Evolutionary conservation across 2,329 filamentous ascomycete species (phyloP), one percentile per base, ranked within the genome.

Genomic region (Arthrobotrys iridis): DNA sequence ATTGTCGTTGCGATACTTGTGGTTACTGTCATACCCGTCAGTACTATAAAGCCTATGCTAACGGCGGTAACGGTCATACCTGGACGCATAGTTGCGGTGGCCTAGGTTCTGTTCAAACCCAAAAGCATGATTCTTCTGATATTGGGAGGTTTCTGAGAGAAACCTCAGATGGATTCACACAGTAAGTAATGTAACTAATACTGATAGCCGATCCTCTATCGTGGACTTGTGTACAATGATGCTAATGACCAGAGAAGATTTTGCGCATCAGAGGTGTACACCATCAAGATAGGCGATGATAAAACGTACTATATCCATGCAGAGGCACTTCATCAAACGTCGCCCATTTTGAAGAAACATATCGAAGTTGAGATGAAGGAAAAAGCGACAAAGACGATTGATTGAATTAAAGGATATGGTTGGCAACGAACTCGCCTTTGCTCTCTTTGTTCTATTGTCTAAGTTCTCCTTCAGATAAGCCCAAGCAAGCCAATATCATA

Each of bases 371-470:
- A 70, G 4, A 70, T 76, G 63, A 68, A 64, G 57, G 72, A 76
- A 45, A 52, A 45, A 2, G 24, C 7, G 0, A 70, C 24, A 0
- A 76, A 52, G 15, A 59, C 40, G 4, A 70, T 76, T n/a, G n/a
- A n/a, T n/a, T 22, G 22, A 45, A 11, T 26, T 70, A 7, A 28
- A 70, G 3, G 58, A 63, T n/a, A 13, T 26, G 0, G 22, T 52
- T 0, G 64, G 52, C 20, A 35, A 52, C 24, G 37, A 20, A 4
- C 1, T 64, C 20, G 46, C 64, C 6, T 70, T 76, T 15, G 40
- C 22, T 11, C 10, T 64, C 0, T 76, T 76, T 24, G n/a, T 70
- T 2, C 72, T 70, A 30, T 76, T 59, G n/a, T n/a, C n/a, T n/a
- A n/a, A n/a, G n/a, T n/a, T n/a, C n/a, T n/a, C n/a, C n/a, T n/a